Base-by-base conservation (phyloP, 768 basidiomycete species). In the Strobilomyces confusus region DNA sequence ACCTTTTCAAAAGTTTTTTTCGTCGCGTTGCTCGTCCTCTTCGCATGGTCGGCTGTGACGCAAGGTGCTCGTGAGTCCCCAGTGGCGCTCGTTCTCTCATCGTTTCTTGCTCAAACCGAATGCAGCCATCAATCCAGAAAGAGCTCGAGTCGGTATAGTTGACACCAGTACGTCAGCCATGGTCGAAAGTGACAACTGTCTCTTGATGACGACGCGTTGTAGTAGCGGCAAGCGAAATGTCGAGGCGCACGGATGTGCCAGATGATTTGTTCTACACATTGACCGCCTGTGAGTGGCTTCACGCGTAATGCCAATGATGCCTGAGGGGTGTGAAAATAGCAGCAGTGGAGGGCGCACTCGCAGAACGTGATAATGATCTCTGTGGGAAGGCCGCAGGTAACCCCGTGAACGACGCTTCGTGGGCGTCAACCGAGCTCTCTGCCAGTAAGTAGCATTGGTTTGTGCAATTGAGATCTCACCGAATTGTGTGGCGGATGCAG, bases 21-120 rank as follows among this genome's bases (percentile, higher is more conserved):
- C 32, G 15, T 37, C 23, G 23, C 17, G 1, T 46, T 11, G 11
- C 22, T 47, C 34, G 13, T 48, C 44, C n/a, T 60, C n/a, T 33
- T 49, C 30, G 30, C 25, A 1, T 62, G 58, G 47, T 32, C 37
- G 1, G 4, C 45, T 15, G 49, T 54, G 41, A 62, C 7, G 3
- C 61, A 40, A 29, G 43, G 58, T 29, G 58, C 46, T 6, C 46
- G 61, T 63, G n/a, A 56, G 58, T 50, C 19, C n/a, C 13, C 15
- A 44, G 9, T 20, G 25, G 14, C 8, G 11, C 4, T 36, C 36
- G 3, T 32, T 4, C 30, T 26, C 29, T 26, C 19, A 22, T 22
- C 22, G 22, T 45, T 20, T 11, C 5, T 23, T 25, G 20, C 41
- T 57, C 4, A 61, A 19, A 13, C 12, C 2, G 32, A 32, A 30